Conservation (phyloP, 2,329 filamentous ascomycete genomes). For the Saccharata proteae region DNA sequence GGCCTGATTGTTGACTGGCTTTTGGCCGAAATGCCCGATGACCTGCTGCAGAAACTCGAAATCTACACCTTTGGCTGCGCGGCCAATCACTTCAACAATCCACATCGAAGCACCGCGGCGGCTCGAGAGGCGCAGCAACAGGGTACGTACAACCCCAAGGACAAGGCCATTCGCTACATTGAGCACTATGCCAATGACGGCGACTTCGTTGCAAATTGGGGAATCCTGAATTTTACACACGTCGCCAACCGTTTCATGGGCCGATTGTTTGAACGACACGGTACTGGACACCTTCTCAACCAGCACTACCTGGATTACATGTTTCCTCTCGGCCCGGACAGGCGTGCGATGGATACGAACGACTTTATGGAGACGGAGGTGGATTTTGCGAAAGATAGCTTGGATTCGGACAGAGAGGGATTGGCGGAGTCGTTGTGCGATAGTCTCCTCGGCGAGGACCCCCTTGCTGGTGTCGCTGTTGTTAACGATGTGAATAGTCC, state of each 20-base stretch:
- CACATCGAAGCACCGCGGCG: conserved; percentile 27
- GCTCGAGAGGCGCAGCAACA: not conserved
- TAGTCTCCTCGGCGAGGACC: conserved; percentile 1
- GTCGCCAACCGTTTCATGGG: conserved; percentile 39
- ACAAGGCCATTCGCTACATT: conserved; percentile 51
- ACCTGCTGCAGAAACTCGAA: conserved; percentile 32
- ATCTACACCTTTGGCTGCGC: conserved; percentile 67
- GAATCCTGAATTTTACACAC: conserved; percentile 55
- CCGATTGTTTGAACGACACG: conserved; percentile 33
- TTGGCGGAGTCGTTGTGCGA: conserved; percentile 3
- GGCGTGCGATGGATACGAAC: conserved; percentile 39
- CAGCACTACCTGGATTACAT: conserved; percentile 51
- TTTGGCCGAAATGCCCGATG: conserved; percentile 43
- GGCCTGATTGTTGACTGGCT: conserved; percentile 66
- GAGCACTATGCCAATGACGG: conserved; percentile 68
- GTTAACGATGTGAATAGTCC: conserved; percentile 11
- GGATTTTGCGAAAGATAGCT: conserved; percentile 1
- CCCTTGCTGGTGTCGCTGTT: conserved; percentile 7
- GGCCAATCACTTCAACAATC: conserved; percentile 74
- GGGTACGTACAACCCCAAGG: conserved; percentile 17
- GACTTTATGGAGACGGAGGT: conserved; percentile 48
- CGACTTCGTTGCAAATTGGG: conserved; percentile 65
- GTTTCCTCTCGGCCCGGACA: conserved; percentile 41
- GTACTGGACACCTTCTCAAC: conserved; percentile 29
- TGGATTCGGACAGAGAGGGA: conserved; percentile 6